Evolutionary conservation across 2,329 filamentous ascomycete genomes (phyloP).

Genomic region (Ophiobolus disseminans): DNA sequence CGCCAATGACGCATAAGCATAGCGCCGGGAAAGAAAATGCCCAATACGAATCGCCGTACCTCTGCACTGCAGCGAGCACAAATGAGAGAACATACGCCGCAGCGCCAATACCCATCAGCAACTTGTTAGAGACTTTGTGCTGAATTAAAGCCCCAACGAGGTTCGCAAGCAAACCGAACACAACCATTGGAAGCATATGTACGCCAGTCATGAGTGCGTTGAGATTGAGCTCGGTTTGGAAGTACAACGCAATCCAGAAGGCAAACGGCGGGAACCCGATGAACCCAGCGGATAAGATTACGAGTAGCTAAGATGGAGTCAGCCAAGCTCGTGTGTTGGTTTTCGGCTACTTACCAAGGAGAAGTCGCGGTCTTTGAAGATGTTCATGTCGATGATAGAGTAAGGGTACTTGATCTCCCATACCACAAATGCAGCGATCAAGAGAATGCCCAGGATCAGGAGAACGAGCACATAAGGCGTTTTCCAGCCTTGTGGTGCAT

Average conservation of each 20-base stretch:
- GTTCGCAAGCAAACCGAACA: slow-evolving; percentile 69
- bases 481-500: slow-evolving; percentile 68
- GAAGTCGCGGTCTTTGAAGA: slow-evolving; percentile 70
- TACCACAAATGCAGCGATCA: slow-evolving; percentile 64
- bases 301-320: slow-evolving; percentile 56
- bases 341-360: slow-evolving; percentile 56
- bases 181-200: slow-evolving; percentile 69
- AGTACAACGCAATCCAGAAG: slow-evolving; percentile 71
- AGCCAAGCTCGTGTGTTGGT: not conserved
- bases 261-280: slow-evolving; percentile 66
- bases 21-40: slow-evolving; percentile 68
- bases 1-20: slow-evolving; percentile 67
- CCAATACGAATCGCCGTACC: slow-evolving; percentile 66
- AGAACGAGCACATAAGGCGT: slow-evolving; percentile 68
- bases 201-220: slow-evolving; percentile 67
- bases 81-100: slow-evolving; percentile 54
- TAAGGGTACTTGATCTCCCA: slow-evolving; percentile 65
- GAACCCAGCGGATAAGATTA: slow-evolving; percentile 65
- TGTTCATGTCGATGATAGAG: slow-evolving; percentile 61
- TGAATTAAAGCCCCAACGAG: slow-evolving; percentile 67
- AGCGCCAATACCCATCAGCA: slow-evolving; percentile 64
- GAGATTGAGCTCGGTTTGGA: slow-evolving; percentile 63
- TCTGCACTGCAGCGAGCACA: slow-evolving; percentile 65
- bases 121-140: slow-evolving; percentile 69
- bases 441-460: slow-evolving; percentile 64